phyloP scores from a whole-genome alignment of 352 stramenopile genomes.

The Pythium vanterpoolii region DNA sequence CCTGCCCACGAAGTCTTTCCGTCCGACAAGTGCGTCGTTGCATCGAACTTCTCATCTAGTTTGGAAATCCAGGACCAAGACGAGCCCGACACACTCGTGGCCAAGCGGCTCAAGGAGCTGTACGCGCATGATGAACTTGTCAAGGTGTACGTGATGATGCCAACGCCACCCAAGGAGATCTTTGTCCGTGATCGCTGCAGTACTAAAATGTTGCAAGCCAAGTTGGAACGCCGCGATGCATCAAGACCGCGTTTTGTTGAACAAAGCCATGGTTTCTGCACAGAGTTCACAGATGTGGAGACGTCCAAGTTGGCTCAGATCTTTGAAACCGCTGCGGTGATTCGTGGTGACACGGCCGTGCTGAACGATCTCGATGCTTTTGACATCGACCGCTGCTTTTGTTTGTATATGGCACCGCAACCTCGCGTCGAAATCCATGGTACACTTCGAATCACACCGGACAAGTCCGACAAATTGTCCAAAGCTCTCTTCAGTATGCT shows the following conservation, averaged over 20 bases:
- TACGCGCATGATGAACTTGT: conserved; percentile 44
- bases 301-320: conserved; percentile 30
- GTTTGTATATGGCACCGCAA: conserved; percentile 40
- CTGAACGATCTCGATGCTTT: conserved; percentile 21
- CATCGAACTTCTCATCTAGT: conserved; percentile 28
- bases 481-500: conserved; percentile 35
- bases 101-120: conserved; percentile 29
- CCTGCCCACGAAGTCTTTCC: conserved; percentile 33
- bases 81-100: conserved; percentile 12
- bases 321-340: conserved; percentile 18
- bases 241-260: conserved; percentile 46
- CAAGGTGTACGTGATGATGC: conserved; percentile 51
- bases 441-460: conserved; percentile 26
- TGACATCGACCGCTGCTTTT: conserved; percentile 38
- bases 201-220: conserved; percentile 34
- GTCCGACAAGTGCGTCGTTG: conserved; percentile 40
- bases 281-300: conserved; percentile 29
- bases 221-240: conserved; percentile 30
- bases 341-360: background rate
- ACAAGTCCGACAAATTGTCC: conserved; percentile 14
- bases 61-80: conserved; percentile 23
- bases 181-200: conserved; percentile 37
- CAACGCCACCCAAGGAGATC: conserved; percentile 27
- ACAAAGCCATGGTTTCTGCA: conserved; percentile 54
- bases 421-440: conserved; percentile 44